Evolutionary conservation across 2,329 filamentous ascomycete species (phyloP).

Genomic region (Falciphora oryzae): DNA sequence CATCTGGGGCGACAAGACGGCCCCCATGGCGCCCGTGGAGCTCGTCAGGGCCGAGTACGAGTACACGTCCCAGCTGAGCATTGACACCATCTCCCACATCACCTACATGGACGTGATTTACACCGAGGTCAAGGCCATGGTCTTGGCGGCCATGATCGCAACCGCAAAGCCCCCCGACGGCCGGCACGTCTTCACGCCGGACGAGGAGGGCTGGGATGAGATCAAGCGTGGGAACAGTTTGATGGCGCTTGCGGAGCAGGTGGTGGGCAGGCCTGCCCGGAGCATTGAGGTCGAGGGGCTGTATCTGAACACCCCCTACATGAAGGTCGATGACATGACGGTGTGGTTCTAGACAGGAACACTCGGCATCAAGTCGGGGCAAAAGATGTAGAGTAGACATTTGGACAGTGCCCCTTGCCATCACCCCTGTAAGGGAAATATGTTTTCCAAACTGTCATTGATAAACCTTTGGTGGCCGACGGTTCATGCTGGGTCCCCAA

Average conservation of each 20-base stretch:
- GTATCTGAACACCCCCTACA: neutral
- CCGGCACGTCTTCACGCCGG: neutral
- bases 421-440: no score
- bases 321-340: neutral
- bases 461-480: no score
- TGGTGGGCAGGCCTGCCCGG: neutral
- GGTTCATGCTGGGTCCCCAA: no score
- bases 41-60: neutral
- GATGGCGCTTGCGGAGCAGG: neutral
- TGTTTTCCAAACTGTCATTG: no score
- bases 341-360: neutral
- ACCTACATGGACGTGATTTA: neutral
- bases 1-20: neutral
- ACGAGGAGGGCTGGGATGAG: neutral
- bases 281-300: neutral
- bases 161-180: neutral
- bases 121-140: neutral
- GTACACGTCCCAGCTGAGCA: neutral
- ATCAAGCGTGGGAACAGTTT: neutral
- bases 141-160: neutral
- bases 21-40: neutral
- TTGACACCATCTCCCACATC: neutral
- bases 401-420: no score
- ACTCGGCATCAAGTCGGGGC: no score
- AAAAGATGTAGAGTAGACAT: no score